Base-by-base conservation (phyloP, 805 yeast species). In the Lipomyces yamadae region DNA sequence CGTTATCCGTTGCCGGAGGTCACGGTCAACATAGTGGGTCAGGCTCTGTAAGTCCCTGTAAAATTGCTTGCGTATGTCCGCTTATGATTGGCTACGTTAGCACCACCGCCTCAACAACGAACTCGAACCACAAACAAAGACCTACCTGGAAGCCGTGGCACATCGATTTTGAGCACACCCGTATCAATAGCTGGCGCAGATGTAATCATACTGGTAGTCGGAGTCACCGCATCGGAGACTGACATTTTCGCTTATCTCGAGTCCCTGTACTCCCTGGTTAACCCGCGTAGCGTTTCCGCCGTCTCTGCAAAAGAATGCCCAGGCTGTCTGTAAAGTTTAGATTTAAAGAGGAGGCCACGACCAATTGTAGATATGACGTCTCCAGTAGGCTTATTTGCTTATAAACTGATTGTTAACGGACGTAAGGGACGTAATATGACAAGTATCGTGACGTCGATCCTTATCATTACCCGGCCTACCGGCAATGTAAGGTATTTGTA, bases 1-100 rank as follows among this genome's bases (percentile, higher is more conserved):
- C 8, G 65, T 58, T 11, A 68, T 63, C 10, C 70, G 63, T 45
- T 64, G 68, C 18, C 70, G 67, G 15, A 68, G 56, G 57, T 68
- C 71, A 5, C 65, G 60, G 58, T 66, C 70, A 32, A 65, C 65
- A 45, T 61, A 65, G 13, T 58, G 64, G 3, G 71, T 68, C 18
- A 68, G 64, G 32, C 64, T 34, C n/a, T 63, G 67, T 50, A 68
- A 37, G 52, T 68, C 71, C n/a, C 65, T 56, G 18, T 66, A 60
- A 48, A 66, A 67, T 15, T 68, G 70, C 13, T 61, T 42, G 1
- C 68, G 66, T 24, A 67, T 13, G 48, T 65, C 68, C 29, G 63
- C 70, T 60, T 6, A 13, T 15, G 4, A 42, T n/a, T 13, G 6
- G 45, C 24, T 56, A 6, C 24, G 18, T 42, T 4, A 42, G 48